phyloP scores from a whole-genome alignment of 1,284 basidiomycete genomes.

The Rhodotorula sp. region DNA sequence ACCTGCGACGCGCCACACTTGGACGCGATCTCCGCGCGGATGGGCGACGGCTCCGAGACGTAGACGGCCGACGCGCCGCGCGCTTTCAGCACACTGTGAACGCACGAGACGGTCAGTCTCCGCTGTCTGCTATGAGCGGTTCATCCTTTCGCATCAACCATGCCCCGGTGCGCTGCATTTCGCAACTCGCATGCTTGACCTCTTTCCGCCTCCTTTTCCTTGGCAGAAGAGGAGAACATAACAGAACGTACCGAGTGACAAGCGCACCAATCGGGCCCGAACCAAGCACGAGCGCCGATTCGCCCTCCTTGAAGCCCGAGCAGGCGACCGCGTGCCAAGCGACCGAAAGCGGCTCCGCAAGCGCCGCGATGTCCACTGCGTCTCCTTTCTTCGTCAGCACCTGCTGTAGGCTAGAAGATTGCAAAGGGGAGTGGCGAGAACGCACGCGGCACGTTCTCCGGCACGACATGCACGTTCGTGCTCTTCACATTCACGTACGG shows the following conservation, averaged over 20 bases:
- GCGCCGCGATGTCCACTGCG: slow-evolving; percentile 46
- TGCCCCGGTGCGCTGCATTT: too few relatives aligned
- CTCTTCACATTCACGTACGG: slow-evolving; percentile 47
- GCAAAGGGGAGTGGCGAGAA: neutral
- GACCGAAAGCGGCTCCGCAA: slow-evolving; percentile 51
- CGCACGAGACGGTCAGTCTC: neutral
- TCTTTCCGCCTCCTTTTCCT: too few relatives aligned
- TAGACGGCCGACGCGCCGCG: slow-evolving; percentile 43
- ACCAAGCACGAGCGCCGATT: slow-evolving; percentile 49
- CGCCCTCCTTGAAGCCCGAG: slow-evolving; percentile 45
- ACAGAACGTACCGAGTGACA: slow-evolving; percentile 5
- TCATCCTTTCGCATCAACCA: too few relatives aligned
- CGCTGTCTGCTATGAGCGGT: neutral
- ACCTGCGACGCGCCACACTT: slow-evolving; percentile 46
- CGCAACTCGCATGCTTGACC: too few relatives aligned
- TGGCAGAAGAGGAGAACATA: neutral
- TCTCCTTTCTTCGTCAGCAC: neutral
- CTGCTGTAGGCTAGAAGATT: neutral
- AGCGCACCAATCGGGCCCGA: slow-evolving; percentile 49
- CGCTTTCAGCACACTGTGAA: slow-evolving; percentile 44
- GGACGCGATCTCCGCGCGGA: slow-evolving; percentile 45
- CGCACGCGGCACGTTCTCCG: slow-evolving; percentile 45
- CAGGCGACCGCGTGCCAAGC: slow-evolving; percentile 51
- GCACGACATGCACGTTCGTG: slow-evolving; percentile 46
- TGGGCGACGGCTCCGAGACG: slow-evolving; percentile 47